Conservation (phyloP, 495 filamentous ascomycete species). For the Cairneyella variabilis region DNA sequence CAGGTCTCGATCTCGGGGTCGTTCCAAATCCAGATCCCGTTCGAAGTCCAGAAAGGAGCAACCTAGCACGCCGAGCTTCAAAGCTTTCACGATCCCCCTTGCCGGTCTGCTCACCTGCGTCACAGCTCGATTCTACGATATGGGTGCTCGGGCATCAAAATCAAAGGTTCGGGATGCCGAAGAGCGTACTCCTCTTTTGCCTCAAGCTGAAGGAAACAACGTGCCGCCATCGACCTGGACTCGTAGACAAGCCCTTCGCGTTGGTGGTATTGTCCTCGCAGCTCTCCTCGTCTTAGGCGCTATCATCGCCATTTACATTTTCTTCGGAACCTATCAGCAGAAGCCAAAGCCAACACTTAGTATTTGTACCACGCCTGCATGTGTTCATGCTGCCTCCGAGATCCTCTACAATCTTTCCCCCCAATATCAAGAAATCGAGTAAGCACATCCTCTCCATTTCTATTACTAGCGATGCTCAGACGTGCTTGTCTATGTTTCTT, state of each 20-base stretch:
- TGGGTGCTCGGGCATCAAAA: slow-evolving; percentile 9
- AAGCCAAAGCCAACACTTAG: slow-evolving; percentile 7
- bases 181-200: slow-evolving; percentile 9
- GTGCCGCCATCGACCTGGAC: not conserved
- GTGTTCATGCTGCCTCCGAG: slow-evolving; percentile 64
- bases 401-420: slow-evolving; percentile 65
- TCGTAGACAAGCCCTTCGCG: slow-evolving; percentile 1
- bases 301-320: slow-evolving; percentile 15
- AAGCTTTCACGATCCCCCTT: slow-evolving; percentile 10
- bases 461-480: no score
- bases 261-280: slow-evolving; percentile 19
- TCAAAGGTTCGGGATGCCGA: not conserved
- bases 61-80: not conserved
- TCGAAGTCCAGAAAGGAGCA: no score
- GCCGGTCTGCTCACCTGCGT: slow-evolving; percentile 11
- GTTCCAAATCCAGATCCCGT: not conserved
- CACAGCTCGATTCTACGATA: slow-evolving; percentile 17
- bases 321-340: slow-evolving; percentile 9
- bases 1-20: not conserved
- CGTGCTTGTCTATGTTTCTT: no score
- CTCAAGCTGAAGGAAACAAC: not conserved
- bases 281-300: slow-evolving; percentile 7
- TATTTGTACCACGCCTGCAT: slow-evolving; percentile 57
- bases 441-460: no score
- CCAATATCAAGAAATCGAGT: slow-evolving; percentile 59